These are phyloP conservation scores for Phytophthora megakarya DNA, from an alignment of 352 stramenopile genomes.

Conservation along the genomic window DNA sequence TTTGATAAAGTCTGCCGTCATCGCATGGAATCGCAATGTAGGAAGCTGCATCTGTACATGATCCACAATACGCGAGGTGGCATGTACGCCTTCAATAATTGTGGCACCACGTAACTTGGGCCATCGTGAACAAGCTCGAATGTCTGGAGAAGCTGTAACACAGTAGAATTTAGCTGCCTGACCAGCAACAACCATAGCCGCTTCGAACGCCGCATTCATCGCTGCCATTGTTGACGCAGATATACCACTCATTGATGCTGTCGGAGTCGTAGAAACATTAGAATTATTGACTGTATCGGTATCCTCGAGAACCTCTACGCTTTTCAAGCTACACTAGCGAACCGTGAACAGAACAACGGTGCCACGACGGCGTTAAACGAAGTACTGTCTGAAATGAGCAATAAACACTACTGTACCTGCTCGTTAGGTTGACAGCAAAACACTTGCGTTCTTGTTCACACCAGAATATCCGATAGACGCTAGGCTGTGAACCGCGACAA, in stretches of 20 bases:
- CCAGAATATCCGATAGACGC: constrained; percentile 77
- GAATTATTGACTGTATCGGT: background rate
- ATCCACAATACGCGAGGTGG: constrained; percentile 61
- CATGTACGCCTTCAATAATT: constrained; percentile 54
- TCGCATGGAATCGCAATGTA: constrained; percentile 53
- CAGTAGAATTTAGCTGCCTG: constrained; percentile 44
- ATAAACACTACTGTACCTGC: constrained; percentile 42
- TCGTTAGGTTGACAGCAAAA: constrained; percentile 77
- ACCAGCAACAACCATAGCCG: constrained; percentile 33
- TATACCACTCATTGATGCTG: background rate
- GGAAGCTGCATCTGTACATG: constrained; percentile 69
- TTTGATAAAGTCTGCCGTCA: constrained; percentile 78
- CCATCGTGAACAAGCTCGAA: constrained; percentile 36
- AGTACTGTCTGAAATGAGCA: background rate
- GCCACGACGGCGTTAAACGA: constrained; percentile 13
- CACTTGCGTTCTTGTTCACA: constrained; percentile 53
- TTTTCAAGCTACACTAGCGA: constrained; percentile 48
- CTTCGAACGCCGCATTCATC: constrained; percentile 35
- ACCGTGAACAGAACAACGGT: constrained; percentile 15
- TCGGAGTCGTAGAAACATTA: background rate
- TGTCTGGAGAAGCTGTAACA: constrained; percentile 45
- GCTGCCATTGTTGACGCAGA: constrained; percentile 18
- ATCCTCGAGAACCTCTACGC: constrained; percentile 24
- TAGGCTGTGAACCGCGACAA: constrained; percentile 68
- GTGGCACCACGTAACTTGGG: constrained; percentile 62